These are phyloP conservation scores for Colletotrichum sidae DNA, from an alignment of 2,329 filamentous ascomycete species.

Conservation along the genomic window DNA sequence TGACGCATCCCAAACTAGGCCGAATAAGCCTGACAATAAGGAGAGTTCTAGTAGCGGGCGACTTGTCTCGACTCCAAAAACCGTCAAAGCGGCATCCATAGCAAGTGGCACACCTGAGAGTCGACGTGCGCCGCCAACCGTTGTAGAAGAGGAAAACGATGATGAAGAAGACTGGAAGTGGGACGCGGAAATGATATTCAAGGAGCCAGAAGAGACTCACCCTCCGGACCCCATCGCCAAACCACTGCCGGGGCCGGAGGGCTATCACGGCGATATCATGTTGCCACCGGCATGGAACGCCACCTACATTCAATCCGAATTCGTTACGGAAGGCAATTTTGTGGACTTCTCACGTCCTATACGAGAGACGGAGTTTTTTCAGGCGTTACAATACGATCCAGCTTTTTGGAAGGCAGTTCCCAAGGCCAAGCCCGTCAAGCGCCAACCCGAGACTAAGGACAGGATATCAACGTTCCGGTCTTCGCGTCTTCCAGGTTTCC, in stretches of 20 bases:
- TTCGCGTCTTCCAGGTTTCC: conserved; percentile 28
- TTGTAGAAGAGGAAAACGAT: conserved; percentile 26
- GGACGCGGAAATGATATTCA: conserved; percentile 53
- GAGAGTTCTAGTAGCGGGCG: conserved; percentile 1
- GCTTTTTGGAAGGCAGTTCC: conserved; percentile 48
- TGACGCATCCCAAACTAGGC: conserved; percentile 18
- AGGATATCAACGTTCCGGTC: conserved; percentile 26
- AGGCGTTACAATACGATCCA: conserved; percentile 55
- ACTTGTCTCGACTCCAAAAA: conserved; percentile 6
- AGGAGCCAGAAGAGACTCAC: conserved; percentile 47
- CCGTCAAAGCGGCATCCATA: neutral
- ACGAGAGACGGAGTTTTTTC: conserved; percentile 54
- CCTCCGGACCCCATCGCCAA: conserved; percentile 60
- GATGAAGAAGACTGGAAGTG: conserved; percentile 51
- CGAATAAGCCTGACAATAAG: conserved; percentile 12
- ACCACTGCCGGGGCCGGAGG: conserved; percentile 50
- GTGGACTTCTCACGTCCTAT: conserved; percentile 57
- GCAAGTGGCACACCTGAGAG: conserved; percentile 19
- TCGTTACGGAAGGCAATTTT: conserved; percentile 55
- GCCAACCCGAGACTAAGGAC: conserved; percentile 18
- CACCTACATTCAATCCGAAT: conserved; percentile 57
- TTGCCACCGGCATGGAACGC: conserved; percentile 58
- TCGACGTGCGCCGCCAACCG: neutral
- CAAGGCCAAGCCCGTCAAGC: neutral
- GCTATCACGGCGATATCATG: conserved; percentile 58